Percentiles rank a stretch among this genome's conserved stretches.
phyloP scores from a whole-genome alignment of 2,329 filamentous ascomycete species.

The Colletotrichum gloeosporioides region DNA sequence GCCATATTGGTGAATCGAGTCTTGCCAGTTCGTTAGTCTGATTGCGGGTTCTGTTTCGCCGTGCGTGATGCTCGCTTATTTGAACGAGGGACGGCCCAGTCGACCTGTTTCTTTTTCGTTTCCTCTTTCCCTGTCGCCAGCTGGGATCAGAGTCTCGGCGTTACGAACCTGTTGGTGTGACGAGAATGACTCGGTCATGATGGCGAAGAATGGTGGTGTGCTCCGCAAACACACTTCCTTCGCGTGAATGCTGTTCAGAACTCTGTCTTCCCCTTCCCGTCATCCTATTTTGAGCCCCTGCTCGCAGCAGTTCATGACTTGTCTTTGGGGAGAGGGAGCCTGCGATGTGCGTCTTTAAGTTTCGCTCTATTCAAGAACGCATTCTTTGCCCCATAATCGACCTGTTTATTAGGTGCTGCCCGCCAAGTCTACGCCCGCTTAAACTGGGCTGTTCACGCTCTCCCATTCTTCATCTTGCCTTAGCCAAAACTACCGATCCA shows the following conservation, averaged over 20 bases:
- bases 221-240: neutral
- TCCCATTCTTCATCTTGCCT: neutral
- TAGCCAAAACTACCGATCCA: neutral
- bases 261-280: neutral
- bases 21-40: neutral
- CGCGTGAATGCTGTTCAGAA: neutral
- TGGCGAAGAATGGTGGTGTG: neutral
- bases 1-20: neutral
- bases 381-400: neutral
- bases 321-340: neutral
- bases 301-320: neutral
- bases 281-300: neutral
- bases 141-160: neutral
- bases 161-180: neutral
- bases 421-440: neutral
- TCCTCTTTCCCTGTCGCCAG: neutral
- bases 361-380: neutral
- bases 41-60: neutral
- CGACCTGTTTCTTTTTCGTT: neutral
- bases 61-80: neutral
- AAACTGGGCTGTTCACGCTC: neutral
- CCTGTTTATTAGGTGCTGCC: neutral
- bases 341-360: neutral
- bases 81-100: neutral
- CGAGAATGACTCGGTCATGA: neutral